These are phyloP conservation scores for Dorcoceras hygrometricum DNA, from an alignment of 257 asterid species.

Conservation along the genomic window DNA sequence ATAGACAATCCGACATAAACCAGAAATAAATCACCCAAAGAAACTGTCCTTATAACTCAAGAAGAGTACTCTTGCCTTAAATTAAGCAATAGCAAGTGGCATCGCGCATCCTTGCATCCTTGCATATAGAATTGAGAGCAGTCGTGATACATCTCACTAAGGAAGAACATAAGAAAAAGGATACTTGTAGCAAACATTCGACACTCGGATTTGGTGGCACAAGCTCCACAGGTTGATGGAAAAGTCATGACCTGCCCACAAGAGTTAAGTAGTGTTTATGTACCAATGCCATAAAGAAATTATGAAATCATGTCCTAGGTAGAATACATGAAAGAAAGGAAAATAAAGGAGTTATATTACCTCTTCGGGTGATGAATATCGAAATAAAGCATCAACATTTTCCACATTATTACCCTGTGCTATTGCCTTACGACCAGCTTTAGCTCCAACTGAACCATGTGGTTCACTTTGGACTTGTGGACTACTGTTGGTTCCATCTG, in stretches of 20 bases:
- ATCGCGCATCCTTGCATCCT: not conserved
- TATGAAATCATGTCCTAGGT: not conserved
- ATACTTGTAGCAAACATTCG: slow-evolving; percentile 95
- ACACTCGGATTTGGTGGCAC: slow-evolving; percentile 67
- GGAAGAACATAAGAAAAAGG: slow-evolving; percentile 34
- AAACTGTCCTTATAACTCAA: not conserved
- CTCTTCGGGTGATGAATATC: slow-evolving; percentile 97
- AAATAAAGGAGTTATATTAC: slow-evolving; percentile 28
- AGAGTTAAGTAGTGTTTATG: slow-evolving; percentile 5
- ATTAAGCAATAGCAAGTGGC: slow-evolving; percentile 1
- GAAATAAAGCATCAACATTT: slow-evolving; percentile 75
- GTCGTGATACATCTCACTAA: not conserved
- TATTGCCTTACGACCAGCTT: slow-evolving; percentile 80
- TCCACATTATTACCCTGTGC: slow-evolving; percentile 85
- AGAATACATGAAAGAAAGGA: too few species aligned
- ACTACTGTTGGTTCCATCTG: slow-evolving; percentile 28
- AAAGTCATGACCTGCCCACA: slow-evolving; percentile 81
- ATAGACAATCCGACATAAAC: not conserved
- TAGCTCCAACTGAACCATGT: slow-evolving; percentile 93
- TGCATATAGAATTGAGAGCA: not conserved
- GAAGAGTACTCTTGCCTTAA: not conserved
- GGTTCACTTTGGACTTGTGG: slow-evolving; percentile 49
- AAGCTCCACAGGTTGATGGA: slow-evolving; percentile 88
- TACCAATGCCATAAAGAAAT: not conserved
- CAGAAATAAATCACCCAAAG: not conserved